Percentiles rank a stretch among this genome's conserved stretches.
Conservation (phyloP, 169 alveolate species). For the Plasmodium gallinaceum region DNA sequence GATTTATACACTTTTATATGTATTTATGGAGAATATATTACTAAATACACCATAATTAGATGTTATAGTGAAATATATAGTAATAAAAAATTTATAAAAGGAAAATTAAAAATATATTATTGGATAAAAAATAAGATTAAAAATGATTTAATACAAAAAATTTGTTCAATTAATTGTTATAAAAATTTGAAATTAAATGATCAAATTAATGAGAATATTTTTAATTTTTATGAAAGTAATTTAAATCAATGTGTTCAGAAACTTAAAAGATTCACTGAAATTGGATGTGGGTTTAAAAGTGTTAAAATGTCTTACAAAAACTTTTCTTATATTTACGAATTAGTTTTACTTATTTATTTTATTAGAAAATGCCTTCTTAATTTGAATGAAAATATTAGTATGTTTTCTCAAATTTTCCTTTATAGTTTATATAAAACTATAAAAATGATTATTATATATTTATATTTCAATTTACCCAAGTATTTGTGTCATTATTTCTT, state of each 20-base stretch:
- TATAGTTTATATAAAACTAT: slow-evolving; percentile 33
- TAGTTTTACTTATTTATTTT: slow-evolving; percentile 40
- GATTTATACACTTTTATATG: slow-evolving; percentile 45
- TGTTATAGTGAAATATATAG: slow-evolving; percentile 35
- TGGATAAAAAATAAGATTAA: slow-evolving; percentile 26
- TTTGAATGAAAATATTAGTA: slow-evolving; percentile 57
- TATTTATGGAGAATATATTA: slow-evolving; percentile 60
- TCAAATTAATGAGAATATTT: not conserved
- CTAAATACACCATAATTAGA: slow-evolving; percentile 46
- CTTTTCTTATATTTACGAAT: slow-evolving; percentile 67
- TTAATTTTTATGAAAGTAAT: slow-evolving; percentile 20
- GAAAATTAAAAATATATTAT: slow-evolving; percentile 52
- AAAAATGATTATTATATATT: slow-evolving; percentile 44
- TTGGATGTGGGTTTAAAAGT: slow-evolving; percentile 73
- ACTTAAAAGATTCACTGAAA: slow-evolving; percentile 37
- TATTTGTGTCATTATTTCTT: slow-evolving; percentile 54
- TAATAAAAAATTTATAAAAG: not conserved
- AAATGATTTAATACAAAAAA: slow-evolving; percentile 19
- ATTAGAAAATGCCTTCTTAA: slow-evolving; percentile 31
- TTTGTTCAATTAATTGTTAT: slow-evolving; percentile 8
- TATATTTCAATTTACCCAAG: slow-evolving; percentile 49
- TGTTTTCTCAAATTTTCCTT: slow-evolving; percentile 34
- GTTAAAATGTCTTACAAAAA: slow-evolving; percentile 36
- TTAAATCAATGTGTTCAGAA: slow-evolving; percentile 12
- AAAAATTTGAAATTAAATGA: slow-evolving; percentile 11